phyloP scores from a whole-genome alignment of 257 asterid species.

The Solanum ossicruentum region DNA sequence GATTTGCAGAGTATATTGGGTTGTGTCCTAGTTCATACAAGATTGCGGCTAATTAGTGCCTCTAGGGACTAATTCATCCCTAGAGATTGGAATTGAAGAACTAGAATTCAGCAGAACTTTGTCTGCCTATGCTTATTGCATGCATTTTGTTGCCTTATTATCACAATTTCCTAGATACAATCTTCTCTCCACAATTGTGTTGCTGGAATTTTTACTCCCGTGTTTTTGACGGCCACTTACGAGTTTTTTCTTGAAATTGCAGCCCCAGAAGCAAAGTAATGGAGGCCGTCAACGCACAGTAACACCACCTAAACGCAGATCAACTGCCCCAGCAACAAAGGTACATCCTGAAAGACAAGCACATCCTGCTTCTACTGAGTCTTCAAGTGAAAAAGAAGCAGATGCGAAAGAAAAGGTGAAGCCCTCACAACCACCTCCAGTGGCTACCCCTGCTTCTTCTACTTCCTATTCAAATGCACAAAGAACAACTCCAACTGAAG shows the following conservation, averaged over 20 bases:
- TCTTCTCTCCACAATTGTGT: background rate
- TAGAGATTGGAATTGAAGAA: background rate
- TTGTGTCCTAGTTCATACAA: background rate
- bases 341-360: conserved; percentile 27
- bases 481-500: conserved; percentile 22
- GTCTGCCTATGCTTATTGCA: background rate
- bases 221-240: background rate
- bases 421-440: conserved; percentile 21
- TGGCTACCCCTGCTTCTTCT: conserved; percentile 19
- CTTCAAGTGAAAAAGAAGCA: conserved; percentile 36
- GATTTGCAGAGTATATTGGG: background rate
- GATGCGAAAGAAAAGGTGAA: conserved; percentile 27
- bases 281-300: conserved; percentile 18
- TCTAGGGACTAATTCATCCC: background rate
- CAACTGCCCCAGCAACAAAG: conserved; percentile 11
- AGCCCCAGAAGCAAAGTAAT: conserved; percentile 17
- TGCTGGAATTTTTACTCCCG: background rate
- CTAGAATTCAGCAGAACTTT: background rate
- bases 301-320: conserved; percentile 19
- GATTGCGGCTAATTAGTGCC: background rate
- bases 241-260: background rate
- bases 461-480: conserved; percentile 26
- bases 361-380: conserved; percentile 20
- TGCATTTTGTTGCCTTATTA: background rate
- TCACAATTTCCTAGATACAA: background rate